Evolutionary conservation across 306 rosid species (phyloP).

Genomic region (Sindora glabra): DNA sequence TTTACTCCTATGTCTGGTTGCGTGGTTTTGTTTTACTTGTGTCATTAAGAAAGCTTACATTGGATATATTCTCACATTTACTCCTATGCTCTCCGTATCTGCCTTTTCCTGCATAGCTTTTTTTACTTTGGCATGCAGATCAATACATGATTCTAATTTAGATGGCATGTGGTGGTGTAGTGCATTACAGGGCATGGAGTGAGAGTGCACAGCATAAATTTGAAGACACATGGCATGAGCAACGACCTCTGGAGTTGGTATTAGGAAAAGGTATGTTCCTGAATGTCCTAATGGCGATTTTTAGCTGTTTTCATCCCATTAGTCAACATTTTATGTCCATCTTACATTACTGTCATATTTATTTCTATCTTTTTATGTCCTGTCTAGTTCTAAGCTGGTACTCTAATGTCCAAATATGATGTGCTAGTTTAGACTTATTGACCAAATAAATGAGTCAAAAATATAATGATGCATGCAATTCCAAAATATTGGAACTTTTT

Average conservation of each 20-base stretch:
- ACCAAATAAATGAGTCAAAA: background rate
- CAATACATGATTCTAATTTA: slow-evolving; percentile 10
- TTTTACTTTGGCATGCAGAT: background rate
- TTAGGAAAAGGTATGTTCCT: slow-evolving; percentile 67
- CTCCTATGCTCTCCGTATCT: background rate
- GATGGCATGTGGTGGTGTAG: slow-evolving; percentile 33
- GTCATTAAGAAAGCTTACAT: no score
- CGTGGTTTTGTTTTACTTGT: background rate
- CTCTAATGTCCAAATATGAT: background rate
- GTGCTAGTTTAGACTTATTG: background rate
- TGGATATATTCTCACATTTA: background rate
- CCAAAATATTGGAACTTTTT: background rate
- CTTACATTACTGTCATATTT: background rate
- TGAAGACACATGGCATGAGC: slow-evolving; percentile 94
- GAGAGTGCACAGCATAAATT: slow-evolving; percentile 78
- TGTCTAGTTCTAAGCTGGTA: background rate
- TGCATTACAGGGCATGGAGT: slow-evolving; percentile 91
- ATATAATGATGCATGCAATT: background rate
- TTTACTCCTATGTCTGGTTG: background rate
- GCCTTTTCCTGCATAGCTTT: background rate
- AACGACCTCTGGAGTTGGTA: slow-evolving; percentile 66
- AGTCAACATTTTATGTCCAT: background rate
- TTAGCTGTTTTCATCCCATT: background rate
- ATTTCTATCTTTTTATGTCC: background rate
- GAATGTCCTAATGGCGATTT: background rate